Percentiles rank a stretch among this genome's conserved stretches.
phyloP scores from a whole-genome alignment of 2,329 filamentous ascomycete genomes.

The Alternaria postmessia region DNA sequence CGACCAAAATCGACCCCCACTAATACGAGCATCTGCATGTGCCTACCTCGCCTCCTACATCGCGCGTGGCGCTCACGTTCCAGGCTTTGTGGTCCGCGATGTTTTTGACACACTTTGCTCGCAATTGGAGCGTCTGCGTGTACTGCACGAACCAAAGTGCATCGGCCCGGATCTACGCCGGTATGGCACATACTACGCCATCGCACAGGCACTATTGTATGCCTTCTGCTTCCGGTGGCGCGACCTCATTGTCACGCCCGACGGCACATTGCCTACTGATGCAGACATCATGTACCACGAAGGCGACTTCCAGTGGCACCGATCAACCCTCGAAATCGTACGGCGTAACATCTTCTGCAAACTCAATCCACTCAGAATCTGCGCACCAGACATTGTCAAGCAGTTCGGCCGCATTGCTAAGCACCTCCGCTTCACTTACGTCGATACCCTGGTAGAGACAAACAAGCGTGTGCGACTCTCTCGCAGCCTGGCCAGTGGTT shows the following conservation, averaged over 20 bases:
- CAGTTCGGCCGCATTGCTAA: conserved; percentile 90
- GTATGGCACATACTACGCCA: conserved; percentile 85
- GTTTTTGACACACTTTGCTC: conserved; percentile 81
- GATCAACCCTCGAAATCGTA: conserved; percentile 76
- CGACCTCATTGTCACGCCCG: conserved; percentile 73
- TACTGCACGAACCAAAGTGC: conserved; percentile 75
- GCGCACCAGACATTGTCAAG: conserved; percentile 86
- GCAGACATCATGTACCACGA: conserved; percentile 68
- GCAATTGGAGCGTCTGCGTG: conserved; percentile 79
- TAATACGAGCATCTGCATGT: conserved; percentile 82
- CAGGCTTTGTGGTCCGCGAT: conserved; percentile 76
- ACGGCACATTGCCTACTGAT: conserved; percentile 51
- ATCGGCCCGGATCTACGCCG: conserved; percentile 84
- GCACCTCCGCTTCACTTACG: conserved; percentile 86
- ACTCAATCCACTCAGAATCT: conserved; percentile 95
- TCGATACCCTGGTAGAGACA: conserved; percentile 85
- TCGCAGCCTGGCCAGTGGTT: conserved; percentile 69
- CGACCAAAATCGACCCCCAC: conserved; percentile 68
- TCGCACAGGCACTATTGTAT: conserved; percentile 89
- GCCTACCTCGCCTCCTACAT: conserved; percentile 96
- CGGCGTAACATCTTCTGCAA: conserved; percentile 82
- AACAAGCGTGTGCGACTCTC: conserved; percentile 90
- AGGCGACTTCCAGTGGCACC: conserved; percentile 80
- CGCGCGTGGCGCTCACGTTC: conserved; percentile 84
- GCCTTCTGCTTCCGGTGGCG: conserved; percentile 99